A percentile compares a stretch with the other conserved stretches of the same genome.
Conservation (phyloP, 192 early-diverging fungal genomes). For the Gigaspora rosea region DNA sequence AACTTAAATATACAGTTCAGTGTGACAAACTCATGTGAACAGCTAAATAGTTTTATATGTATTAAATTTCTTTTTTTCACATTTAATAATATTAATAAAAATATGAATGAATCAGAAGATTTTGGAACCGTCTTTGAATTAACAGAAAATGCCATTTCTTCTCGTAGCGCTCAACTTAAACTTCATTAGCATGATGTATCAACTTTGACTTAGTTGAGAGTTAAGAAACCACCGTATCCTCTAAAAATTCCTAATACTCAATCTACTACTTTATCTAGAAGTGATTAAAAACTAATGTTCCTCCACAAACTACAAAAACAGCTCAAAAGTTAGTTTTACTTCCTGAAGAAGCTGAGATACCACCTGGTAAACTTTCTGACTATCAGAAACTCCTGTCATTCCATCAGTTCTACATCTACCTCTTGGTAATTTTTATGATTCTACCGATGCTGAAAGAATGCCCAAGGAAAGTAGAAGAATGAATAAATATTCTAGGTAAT, state of each 20-base stretch:
- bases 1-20: too few relatives aligned
- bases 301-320: slow-evolving; percentile 82
- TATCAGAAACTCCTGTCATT: slow-evolving; percentile 29
- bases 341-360: slow-evolving; percentile 51
- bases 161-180: too few relatives aligned
- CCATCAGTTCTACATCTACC: slow-evolving; percentile 27
- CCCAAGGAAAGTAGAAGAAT: slow-evolving; percentile 54
- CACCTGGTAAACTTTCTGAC: slow-evolving; percentile 26
- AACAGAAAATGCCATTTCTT: too few relatives aligned
- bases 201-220: too few relatives aligned
- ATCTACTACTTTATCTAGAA: background rate
- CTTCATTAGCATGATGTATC: too few relatives aligned
- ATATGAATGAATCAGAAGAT: too few relatives aligned
- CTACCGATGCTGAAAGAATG: slow-evolving; percentile 57
- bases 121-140: too few relatives aligned
- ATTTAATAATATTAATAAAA: too few relatives aligned
- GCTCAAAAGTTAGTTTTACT: slow-evolving; percentile 89
- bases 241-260: background rate
- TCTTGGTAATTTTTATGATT: slow-evolving; percentile 19
- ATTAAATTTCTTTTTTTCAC: too few relatives aligned
- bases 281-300: slow-evolving; percentile 43
- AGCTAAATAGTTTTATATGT: too few relatives aligned
- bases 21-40: too few relatives aligned
- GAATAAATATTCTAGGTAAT: slow-evolving; percentile 46
- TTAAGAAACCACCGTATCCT: too few relatives aligned